phyloP scores from a whole-genome alignment of 306 rosid genomes.

The Sesbania bispinosa region DNA sequence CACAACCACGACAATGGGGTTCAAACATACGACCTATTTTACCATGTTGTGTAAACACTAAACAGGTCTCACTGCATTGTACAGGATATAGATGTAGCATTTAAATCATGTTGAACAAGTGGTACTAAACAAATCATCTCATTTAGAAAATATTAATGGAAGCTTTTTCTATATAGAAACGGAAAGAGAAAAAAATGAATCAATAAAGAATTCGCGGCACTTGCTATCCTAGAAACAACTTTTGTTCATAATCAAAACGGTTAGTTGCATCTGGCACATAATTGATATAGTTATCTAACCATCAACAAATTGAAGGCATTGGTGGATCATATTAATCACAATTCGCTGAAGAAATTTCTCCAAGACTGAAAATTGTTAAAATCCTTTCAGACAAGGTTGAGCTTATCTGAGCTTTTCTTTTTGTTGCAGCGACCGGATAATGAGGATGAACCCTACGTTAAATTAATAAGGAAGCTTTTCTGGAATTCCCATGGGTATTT shows the following conservation, averaged over 20 bases:
- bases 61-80: not conserved
- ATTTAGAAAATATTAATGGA: not conserved
- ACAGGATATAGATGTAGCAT: not conserved
- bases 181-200: not conserved
- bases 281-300: not conserved
- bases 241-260: not conserved
- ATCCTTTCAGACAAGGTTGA: not conserved
- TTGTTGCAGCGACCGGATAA: constrained; percentile 68
- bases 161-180: not conserved
- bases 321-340: not conserved
- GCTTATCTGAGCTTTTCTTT: constrained; percentile 6
- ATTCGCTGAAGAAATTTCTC: not conserved
- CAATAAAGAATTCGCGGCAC: not conserved
- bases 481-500: no score
- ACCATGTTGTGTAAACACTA: constrained; percentile 67
- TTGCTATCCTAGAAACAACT: not conserved
- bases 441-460: constrained; percentile 53
- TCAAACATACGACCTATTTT: constrained; percentile 53
- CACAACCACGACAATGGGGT: constrained; percentile 34
- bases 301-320: not conserved
- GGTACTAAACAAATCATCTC: not conserved
- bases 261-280: not conserved
- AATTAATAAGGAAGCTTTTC: constrained; percentile 26
- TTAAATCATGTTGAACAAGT: not conserved
- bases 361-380: not conserved